Evolutionary conservation across 192 early-diverging fungal species (phyloP), one percentile per base, ranked within the genome.

Genomic region (Coemansia sp.): DNA sequence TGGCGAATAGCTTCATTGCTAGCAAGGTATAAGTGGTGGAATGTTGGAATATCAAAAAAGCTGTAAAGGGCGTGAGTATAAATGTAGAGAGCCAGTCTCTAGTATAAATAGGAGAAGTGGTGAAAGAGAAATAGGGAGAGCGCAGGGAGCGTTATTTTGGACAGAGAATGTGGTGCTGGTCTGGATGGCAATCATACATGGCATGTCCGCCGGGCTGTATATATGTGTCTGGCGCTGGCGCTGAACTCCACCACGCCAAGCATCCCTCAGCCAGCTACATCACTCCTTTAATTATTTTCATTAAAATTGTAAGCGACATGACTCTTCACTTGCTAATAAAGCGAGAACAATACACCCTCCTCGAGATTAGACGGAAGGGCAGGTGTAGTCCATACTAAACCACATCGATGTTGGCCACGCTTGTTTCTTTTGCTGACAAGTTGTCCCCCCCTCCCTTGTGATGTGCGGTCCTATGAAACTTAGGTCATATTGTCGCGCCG

Each of bases 1-100:
- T 47, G 0, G 47, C 51, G 15, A 45, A 31, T 17, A 68, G 32
- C 47, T 61, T 74, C 66, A 74, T 68, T 36, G 39, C 9, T 60
- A 24, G 20, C 27, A 32, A 32, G 51, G 12, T 17, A 15, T 15
- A 54, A 8, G 12, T 4, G 9, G 14, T 60, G n/a, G 59, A 35
- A n/a, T 57, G 8, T 47, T 24, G 22, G 15, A 17, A 54, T 31
- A 54, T 32, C n/a, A 17, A 54, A 15, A 10, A 6, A 7, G 14
- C 17, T 8, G 47, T 12, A 32, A 32, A 32, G 15, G 51, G 51
- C 27, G 51, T 31, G 14, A 54, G 27, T 59, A 59, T 22, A 40
- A 39, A 39, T 8, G 8, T 59, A 61, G 59, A 42, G 38, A 42
- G 40, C 59, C 40, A 42, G 59, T 41, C 25, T 29, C 39, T 59